phyloP scores from a whole-genome alignment of 2,329 filamentous ascomycete genomes.

The Pestalotiopsis fici region DNA sequence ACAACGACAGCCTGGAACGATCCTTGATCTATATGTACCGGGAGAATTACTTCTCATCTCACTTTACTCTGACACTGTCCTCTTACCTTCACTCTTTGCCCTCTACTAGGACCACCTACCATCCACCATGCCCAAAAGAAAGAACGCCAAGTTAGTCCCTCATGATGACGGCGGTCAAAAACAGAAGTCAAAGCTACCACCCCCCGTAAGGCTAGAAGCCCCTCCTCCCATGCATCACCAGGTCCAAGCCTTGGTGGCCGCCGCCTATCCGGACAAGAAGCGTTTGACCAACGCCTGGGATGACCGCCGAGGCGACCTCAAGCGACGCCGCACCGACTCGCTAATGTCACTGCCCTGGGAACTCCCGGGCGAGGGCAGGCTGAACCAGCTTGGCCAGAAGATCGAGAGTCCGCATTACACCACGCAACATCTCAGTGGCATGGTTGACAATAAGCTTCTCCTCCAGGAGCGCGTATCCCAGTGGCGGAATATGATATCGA shows the following conservation, averaged over 20 bases:
- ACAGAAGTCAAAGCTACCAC: background rate
- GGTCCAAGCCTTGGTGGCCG: slow-evolving; percentile 5
- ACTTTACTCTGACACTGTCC: background rate
- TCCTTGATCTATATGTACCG: background rate
- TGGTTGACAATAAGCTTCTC: background rate
- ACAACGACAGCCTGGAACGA: background rate
- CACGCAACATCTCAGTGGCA: background rate
- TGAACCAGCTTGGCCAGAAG: background rate
- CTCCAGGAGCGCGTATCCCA: background rate
- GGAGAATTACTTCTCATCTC: background rate
- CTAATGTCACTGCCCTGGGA: slow-evolving; percentile 4
- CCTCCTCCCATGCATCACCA: background rate
- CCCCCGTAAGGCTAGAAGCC: background rate
- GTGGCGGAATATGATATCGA: background rate
- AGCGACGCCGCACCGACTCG: background rate
- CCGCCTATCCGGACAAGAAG: slow-evolving; percentile 6
- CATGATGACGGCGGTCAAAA: background rate
- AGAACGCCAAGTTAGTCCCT: background rate
- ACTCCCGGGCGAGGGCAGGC: background rate
- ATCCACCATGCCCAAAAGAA: background rate
- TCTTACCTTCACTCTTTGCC: background rate
- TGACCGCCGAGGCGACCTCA: slow-evolving; percentile 5
- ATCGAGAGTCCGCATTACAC: background rate
- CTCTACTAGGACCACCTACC: background rate
- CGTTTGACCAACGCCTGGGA: slow-evolving; percentile 7